These are phyloP conservation scores for Cymodocea nodosa DNA, from an alignment of 116 monocot genomes.

Conservation along the genomic window DNA sequence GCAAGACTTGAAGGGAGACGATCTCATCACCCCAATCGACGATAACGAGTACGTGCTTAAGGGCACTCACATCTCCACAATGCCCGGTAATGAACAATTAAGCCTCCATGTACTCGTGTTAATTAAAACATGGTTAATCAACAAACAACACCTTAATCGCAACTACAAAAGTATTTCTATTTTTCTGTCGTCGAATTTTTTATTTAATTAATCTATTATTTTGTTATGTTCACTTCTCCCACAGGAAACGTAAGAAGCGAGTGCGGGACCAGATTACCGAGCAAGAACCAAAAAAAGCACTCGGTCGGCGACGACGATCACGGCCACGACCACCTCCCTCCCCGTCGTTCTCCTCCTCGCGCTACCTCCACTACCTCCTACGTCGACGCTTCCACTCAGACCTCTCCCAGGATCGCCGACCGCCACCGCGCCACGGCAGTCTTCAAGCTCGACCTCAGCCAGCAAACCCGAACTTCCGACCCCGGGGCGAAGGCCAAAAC, in stretches of 20 bases:
- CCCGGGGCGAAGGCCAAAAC: background rate
- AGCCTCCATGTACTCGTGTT: too few relatives aligned
- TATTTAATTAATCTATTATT: too few relatives aligned
- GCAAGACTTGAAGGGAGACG: constrained; percentile 55
- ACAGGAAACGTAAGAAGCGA: background rate
- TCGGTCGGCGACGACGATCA: too few relatives aligned
- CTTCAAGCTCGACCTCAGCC: background rate
- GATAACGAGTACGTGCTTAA: constrained; percentile 54
- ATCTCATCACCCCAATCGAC: constrained; percentile 43
- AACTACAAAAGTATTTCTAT: too few relatives aligned
- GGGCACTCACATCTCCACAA: constrained; percentile 15
- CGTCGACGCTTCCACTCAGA: constrained; percentile 7
- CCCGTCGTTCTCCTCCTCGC: background rate
- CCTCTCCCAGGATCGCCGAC: background rate
- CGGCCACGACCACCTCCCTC: background rate
- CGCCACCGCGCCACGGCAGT: background rate
- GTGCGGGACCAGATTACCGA: background rate
- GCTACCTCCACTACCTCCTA: background rate
- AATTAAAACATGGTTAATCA: too few relatives aligned
- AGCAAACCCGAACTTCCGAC: background rate
- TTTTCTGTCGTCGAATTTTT: too few relatives aligned
- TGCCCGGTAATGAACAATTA: background rate
- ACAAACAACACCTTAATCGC: too few relatives aligned
- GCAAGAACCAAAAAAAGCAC: too few relatives aligned
- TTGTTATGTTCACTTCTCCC: too few relatives aligned